Base-by-base conservation (phyloP, 306 rosid genomes). In the Cyamopsis tetragonoloba region DNA sequence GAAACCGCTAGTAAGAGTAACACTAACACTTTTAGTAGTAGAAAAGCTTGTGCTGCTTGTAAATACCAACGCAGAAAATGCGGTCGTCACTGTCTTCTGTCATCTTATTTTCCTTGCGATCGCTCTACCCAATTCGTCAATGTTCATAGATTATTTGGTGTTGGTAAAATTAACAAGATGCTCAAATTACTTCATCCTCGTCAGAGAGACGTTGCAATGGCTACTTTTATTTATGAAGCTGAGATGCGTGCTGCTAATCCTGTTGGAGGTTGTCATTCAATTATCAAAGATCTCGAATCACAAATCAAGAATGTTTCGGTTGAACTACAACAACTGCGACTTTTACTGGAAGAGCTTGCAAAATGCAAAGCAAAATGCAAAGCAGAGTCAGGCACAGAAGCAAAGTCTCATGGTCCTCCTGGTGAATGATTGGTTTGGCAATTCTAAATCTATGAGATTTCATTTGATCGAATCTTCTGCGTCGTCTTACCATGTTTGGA, bases 1-100 rank as follows among this genome's bases (percentile, higher is more conserved):
- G 10, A n/a, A 4, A 24, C 19, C 4, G 26, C 1, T n/a, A 13
- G n/a, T n/a, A 30, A 14, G 20, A 31, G 2, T 34, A 7, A 2
- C 37, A 10, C 37, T 17, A 72, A 66, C 30, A 74, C 78, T 71
- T n/a, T n/a, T n/a, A n/a, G n/a, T n/a, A n/a, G n/a, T n/a, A n/a
- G n/a, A n/a, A n/a, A 87, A 15, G 98, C 96, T 53, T 92, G 98
- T 31, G 96, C 96, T 35, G 93, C 96, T 0, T 92, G 98, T 32
- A 89, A 86, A 6, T 84, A 81, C 79, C 96, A 86, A 39, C 93
- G 96, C 11, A 76, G 85, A 15, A 92, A 84, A 76, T 92, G 98
- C 43, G 85, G 88, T 0, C 71, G 96, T 0, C 76, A 82, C 46
- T 92, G 98, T 70, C 68, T 84, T 39, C 85, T 92, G 2, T 93